Percentiles rank a stretch among this genome's conserved stretches.
Conservation (phyloP, 177 flowering plant species). For the Telopea speciosissima region DNA sequence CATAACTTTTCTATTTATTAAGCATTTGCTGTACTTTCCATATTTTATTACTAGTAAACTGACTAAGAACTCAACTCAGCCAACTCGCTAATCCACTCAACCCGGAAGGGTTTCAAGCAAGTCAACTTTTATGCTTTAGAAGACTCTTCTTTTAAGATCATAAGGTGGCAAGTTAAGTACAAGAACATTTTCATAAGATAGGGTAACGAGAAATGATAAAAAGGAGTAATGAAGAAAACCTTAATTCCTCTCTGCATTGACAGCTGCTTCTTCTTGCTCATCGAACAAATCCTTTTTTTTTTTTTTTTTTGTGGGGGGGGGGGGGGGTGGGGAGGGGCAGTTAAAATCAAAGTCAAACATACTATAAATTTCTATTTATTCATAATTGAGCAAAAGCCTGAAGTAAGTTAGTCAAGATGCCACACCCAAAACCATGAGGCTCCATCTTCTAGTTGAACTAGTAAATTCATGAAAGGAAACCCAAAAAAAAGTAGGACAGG, state of each 20-base stretch:
- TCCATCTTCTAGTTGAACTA: not conserved
- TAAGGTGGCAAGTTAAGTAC: not conserved
- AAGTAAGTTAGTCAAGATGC: not conserved
- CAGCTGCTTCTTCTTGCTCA: conserved; percentile 58
- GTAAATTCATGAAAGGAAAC: not conserved
- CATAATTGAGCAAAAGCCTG: not conserved
- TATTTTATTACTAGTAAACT: no score
- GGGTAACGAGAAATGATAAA: not conserved
- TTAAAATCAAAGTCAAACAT: not conserved
- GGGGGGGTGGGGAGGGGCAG: not conserved
- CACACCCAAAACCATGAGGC: not conserved
- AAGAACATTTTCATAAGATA: not conserved
- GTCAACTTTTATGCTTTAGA: no score
- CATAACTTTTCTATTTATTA: no score
- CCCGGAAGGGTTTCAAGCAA: no score
- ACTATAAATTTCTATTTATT: not conserved
- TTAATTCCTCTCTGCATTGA: conserved; percentile 50
- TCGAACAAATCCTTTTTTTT: conserved; percentile 32
- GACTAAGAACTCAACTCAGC: no score
- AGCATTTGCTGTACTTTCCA: no score
- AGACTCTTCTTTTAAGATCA: not conserved
- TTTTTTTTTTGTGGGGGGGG: no score
- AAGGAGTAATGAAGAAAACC: conserved; percentile 31
- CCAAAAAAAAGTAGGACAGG: not conserved
- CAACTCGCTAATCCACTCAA: no score